Base-by-base conservation (phyloP, 2,329 filamentous ascomycete genomes). In the Botryotinia calthae region DNA sequence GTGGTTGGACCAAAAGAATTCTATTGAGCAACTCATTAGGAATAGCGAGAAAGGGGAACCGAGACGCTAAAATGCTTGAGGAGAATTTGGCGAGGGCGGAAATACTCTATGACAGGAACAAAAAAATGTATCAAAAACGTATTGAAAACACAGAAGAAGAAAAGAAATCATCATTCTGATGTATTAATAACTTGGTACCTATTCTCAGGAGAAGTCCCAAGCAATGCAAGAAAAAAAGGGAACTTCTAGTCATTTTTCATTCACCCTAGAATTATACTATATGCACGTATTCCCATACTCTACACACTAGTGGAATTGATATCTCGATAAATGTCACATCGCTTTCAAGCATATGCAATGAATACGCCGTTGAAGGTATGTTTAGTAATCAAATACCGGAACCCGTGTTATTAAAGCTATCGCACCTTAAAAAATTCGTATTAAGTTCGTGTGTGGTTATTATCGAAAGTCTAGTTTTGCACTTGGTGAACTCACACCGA, bases 21-120 rank as follows among this genome's bases (percentile, higher is more conserved):
- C 37, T 70, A 69, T 70, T 69, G 66, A 69, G 66, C 71, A 63
- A 20, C 46, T 14, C 59, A 71, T 42, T 74, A 73, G 74, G 73
- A 63, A 67, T 61, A 70, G 67, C 28, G 37, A 51, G 71, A 72
- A 72, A 72, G 71, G 71, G 40, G 63, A 71, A 42, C 61, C 65
- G 70, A 72, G 46, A 69, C 66, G 69, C 61, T 62, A 62, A 56
- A 14, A 54, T 65, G n/a, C 59, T n/a, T 10, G 56, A 56, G 56
- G 22, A 56, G 48, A 44, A 42, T 56, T 71, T 66, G 20, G 37
- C 48, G 65, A 68, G 25, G 25, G 46, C 64, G 25, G 10, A 18
- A 54, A 28, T 14, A 56, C 18, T 46, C 2, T 9, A 18, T 28
- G 8, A 28, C n/a, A 28, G n/a, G 51, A 56, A 31, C 51, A 4